Evolutionary conservation across 257 asterid species (phyloP).

Genomic region (Asclepias syriaca): DNA sequence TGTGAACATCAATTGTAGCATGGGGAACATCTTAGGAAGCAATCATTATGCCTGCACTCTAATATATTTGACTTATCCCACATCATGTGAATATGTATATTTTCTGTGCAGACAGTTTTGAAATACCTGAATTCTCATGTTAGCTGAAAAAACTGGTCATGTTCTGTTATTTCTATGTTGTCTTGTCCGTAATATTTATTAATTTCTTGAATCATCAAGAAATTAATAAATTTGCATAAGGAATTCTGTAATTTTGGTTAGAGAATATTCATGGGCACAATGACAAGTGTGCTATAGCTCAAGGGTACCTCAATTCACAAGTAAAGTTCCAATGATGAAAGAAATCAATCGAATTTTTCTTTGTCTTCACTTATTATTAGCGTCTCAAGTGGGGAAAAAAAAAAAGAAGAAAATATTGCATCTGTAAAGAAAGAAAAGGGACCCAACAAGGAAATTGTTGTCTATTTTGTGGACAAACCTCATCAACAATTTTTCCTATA

Average conservation of each 20-base stretch:
- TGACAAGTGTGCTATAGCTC: not conserved
- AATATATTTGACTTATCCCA: not conserved
- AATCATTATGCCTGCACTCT: conserved; percentile 8
- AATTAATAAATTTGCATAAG: too few species aligned
- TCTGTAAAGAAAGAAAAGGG: not conserved
- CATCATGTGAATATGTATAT: not conserved
- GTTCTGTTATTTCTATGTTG: not conserved
- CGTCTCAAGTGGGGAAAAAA: not conserved
- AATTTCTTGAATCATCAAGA: too few species aligned
- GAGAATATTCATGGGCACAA: not conserved
- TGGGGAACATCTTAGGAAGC: conserved; percentile 5
- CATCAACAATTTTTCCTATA: not conserved
- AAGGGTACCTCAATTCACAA: not conserved
- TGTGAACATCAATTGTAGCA: not conserved
- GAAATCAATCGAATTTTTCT: conserved; percentile 9
- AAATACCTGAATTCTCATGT: not conserved
- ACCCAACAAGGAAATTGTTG: conserved; percentile 4
- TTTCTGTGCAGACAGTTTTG: not conserved
- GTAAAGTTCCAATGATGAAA: conserved; percentile 5
- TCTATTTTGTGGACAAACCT: conserved; percentile 3
- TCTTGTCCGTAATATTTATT: too few species aligned
- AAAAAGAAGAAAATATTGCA: not conserved
- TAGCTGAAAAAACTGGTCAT: not conserved
- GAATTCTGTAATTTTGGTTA: too few species aligned
- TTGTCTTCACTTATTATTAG: conserved; percentile 3